A percentile compares a stretch with the other conserved stretches of the same genome.
phyloP scores from a whole-genome alignment of 1,284 basidiomycete genomes.

The Malassezia yamatoensis region DNA sequence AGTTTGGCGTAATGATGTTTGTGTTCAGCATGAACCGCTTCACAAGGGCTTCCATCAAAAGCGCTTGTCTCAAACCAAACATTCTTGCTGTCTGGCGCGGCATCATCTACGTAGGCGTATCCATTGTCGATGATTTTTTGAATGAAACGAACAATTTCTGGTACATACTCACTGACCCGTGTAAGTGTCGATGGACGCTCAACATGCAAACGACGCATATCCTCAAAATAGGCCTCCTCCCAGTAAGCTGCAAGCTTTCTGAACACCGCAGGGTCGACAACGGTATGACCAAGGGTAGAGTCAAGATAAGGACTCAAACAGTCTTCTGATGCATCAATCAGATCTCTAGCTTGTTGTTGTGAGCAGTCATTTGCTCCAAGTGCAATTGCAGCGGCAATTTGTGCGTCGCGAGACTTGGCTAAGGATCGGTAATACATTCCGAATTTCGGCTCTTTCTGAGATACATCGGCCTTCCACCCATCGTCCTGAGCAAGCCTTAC shows the following conservation, averaged over 20 bases:
- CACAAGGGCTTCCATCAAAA: constrained; percentile 60
- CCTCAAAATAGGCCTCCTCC: constrained; percentile 81
- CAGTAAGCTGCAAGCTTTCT: constrained; percentile 74
- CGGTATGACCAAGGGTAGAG: constrained; percentile 56
- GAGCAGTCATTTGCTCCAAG: constrained; percentile 25
- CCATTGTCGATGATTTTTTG: constrained; percentile 77
- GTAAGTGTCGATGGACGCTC: constrained; percentile 82
- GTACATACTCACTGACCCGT: constrained; percentile 91
- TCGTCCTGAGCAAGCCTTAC: constrained; percentile 24
- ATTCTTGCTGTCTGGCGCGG: constrained; percentile 31
- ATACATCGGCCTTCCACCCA: constrained; percentile 27
- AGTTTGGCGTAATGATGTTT: constrained; percentile 77
- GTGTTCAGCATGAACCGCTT: constrained; percentile 36
- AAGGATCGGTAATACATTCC: constrained; percentile 40
- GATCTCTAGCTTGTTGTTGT: constrained; percentile 18
- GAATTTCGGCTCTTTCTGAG: constrained; percentile 40
- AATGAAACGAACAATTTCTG: constrained; percentile 84
- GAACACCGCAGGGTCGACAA: constrained; percentile 78
- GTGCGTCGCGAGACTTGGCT: constrained; percentile 34
- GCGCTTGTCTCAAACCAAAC: constrained; percentile 88
- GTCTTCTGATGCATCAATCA: constrained; percentile 39
- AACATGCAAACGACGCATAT: constrained; percentile 80
- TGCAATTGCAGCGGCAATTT: constrained; percentile 37
- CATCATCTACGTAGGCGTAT: constrained; percentile 61
- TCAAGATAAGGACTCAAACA: constrained; percentile 33